phyloP scores from a whole-genome alignment of 192 early-diverging fungal genomes.

The Haplosporangium gracile region DNA sequence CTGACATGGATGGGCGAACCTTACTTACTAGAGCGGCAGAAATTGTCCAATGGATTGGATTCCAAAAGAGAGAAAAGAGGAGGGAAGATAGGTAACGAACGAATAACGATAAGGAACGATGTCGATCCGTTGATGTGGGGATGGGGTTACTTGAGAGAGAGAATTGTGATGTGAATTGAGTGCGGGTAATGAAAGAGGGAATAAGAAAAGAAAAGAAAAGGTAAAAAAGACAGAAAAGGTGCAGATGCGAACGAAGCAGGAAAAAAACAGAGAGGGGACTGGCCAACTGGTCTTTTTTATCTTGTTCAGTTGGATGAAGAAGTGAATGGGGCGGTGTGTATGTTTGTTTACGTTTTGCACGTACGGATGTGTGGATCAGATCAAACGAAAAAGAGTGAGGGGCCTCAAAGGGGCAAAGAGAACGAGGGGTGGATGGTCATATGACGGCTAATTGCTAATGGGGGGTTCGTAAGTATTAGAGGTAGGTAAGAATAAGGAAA shows the following conservation, averaged over 20 bases:
- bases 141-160: background rate
- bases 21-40: background rate
- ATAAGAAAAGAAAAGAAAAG: background rate
- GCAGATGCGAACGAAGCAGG: background rate
- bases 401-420: too few relatives aligned
- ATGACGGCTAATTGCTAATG: too few relatives aligned
- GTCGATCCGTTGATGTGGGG: background rate
- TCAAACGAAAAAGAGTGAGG: too few relatives aligned
- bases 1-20: background rate
- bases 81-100: background rate
- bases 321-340: background rate
- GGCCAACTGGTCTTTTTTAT: background rate
- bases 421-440: too few relatives aligned
- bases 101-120: background rate
- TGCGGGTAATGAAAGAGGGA: background rate
- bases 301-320: background rate
- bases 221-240: background rate
- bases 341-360: background rate
- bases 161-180: background rate
- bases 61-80: background rate
- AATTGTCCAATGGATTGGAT: background rate
- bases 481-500: too few relatives aligned
- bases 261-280: background rate
- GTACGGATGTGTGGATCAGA: too few relatives aligned
- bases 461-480: too few relatives aligned